Base-by-base conservation (phyloP, 164 flowering plant genomes). In the Chloranthus sessilifolius region DNA sequence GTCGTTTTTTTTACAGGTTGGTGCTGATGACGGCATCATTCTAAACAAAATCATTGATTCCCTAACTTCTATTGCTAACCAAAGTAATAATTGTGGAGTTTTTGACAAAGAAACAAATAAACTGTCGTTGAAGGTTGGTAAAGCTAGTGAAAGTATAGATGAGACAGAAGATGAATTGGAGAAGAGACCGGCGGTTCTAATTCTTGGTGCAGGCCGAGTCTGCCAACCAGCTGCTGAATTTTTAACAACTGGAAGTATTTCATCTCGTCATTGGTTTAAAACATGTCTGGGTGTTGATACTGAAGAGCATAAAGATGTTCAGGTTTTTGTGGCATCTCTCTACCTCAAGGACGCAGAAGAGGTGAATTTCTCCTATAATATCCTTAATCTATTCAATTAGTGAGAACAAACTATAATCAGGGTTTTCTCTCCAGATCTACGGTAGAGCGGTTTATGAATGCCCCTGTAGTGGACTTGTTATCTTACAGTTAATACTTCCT, bases 171-270 rank as follows among this genome's bases (percentile, higher is more conserved):
- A 50, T 42, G 69, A 52, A 27, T n/a, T 30, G 23, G 61, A 59
- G 63, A 73, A 52, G 19, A 76, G 62, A 59, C 59, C 54, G 44
- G 56, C 71, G 4, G 88, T 89, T 59, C 68, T 89, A 6, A 89
- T 94, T 65, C 63, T 94, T 48, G 99, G 99, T 34, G 99, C 97
- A 30, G 99, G 99, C 2, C 73, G 97, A 37, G 97, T 94, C 41
- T 94, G 99, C 69, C 80, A 68, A 68, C 99, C 99, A 54, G 97
- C 95, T 66, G 92, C 64, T 48, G 90, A 85, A 64, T 63, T 89
- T 30, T 66, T 94, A 51, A 69, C 92, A 48, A 43, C 51, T 59
- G 84, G 82, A 59, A 73, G 65, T 24, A 50, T 15, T 50, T 61
- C 77, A n/a, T 68, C 76, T 48, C 55, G 17, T 16, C 60, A 74